phyloP scores from a whole-genome alignment of 2,329 filamentous ascomycete genomes.

The Colletotrichum chrysophilum region DNA sequence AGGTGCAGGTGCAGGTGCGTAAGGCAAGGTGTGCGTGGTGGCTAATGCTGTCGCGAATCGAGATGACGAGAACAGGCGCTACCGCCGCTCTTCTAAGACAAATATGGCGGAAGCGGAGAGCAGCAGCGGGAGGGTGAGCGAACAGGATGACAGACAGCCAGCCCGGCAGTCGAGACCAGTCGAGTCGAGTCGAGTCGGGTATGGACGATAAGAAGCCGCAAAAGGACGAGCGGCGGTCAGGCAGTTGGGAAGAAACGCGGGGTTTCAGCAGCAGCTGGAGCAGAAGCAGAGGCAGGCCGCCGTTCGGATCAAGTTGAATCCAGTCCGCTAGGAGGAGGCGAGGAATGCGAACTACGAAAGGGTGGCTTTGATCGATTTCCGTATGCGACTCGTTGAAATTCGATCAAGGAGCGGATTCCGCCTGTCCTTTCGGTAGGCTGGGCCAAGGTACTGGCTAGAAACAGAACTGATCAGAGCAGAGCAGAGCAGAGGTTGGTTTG shows the following conservation, averaged over 20 bases:
- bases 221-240: neutral
- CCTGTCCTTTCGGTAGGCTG: neutral
- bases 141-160: neutral
- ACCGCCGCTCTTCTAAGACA: conserved; percentile 12
- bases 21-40: neutral
- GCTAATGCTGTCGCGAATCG: conserved; percentile 12
- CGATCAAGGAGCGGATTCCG: neutral
- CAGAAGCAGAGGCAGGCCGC: neutral
- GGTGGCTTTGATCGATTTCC: neutral
- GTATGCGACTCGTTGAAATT: neutral
- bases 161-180: neutral
- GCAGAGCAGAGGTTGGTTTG: neutral
- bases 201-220: neutral
- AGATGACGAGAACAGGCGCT: conserved; percentile 10
- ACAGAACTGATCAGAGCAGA: neutral
- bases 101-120: conserved; percentile 1
- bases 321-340: neutral
- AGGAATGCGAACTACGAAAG: neutral
- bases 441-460: neutral
- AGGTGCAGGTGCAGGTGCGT: neutral
- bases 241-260: neutral
- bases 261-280: neutral
- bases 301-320: neutral
- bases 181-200: neutral
- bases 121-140: neutral